Evolutionary conservation across 2,329 filamentous ascomycete species (phyloP).

Genomic region (Pestalotiopsis sp.): DNA sequence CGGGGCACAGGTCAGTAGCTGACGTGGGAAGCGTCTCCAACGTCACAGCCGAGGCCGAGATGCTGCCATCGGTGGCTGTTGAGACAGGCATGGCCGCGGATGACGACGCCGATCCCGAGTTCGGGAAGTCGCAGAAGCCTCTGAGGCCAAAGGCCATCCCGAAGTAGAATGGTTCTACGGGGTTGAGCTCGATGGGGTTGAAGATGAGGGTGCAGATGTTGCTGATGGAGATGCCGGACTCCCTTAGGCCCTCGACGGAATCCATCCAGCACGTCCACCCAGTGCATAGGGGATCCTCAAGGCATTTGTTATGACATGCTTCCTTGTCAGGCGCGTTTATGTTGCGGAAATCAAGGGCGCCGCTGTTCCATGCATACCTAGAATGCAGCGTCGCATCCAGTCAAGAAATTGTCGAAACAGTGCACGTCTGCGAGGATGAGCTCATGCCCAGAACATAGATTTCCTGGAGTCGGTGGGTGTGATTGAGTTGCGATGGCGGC

Average conservation of each 20-base stretch:
- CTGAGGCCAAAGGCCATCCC: neutral
- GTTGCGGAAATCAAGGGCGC: neutral
- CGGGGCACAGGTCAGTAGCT: neutral
- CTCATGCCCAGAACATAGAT: neutral
- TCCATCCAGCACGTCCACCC: neutral
- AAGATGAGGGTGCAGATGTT: neutral
- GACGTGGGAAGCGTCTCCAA: neutral
- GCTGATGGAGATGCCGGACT: neutral
- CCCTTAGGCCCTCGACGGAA: neutral
- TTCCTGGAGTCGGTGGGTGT: neutral
- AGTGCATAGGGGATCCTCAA: neutral
- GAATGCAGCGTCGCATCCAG: neutral
- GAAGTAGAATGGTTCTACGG: neutral
- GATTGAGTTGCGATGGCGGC: neutral
- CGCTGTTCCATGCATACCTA: neutral
- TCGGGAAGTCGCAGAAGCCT: neutral
- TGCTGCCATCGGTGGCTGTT: neutral
- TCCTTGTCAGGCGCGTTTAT: neutral
- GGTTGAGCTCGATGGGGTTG: neutral
- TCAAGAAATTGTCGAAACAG: neutral
- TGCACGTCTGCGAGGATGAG: neutral
- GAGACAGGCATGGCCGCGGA: neutral
- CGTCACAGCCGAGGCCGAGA: neutral
- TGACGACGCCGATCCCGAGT: neutral
- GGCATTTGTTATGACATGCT: neutral